phyloP scores from a whole-genome alignment of 108 stramenopile genomes.

The Stephanodiscus minutulus region DNA sequence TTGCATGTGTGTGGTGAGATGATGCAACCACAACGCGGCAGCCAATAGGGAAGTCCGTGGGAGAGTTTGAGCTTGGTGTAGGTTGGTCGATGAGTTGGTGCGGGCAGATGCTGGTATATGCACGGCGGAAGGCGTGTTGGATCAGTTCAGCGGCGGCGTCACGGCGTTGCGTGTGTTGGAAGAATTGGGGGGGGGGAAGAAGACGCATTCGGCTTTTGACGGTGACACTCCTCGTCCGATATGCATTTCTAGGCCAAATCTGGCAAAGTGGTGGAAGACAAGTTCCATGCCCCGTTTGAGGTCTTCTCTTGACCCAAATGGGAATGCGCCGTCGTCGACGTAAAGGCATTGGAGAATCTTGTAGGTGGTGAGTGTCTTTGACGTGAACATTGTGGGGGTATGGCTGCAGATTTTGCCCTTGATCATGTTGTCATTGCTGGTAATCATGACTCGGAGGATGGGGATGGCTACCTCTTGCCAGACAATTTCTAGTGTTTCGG shows the following conservation, averaged over 20 bases:
- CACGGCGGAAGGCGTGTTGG: no score
- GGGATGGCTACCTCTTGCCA: not conserved
- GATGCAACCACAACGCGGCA: no score
- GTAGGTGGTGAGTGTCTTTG: not conserved
- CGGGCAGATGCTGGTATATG: no score
- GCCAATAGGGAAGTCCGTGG: no score
- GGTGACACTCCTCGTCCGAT: not conserved
- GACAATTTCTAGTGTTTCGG: slow-evolving; percentile 8
- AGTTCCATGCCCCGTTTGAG: not conserved
- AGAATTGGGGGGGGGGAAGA: slow-evolving; percentile 4
- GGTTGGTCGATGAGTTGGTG: no score
- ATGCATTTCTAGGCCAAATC: slow-evolving; percentile 19
- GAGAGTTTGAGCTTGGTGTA: no score
- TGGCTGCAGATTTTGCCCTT: no score
- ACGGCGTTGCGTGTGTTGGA: not conserved
- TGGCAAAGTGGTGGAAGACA: slow-evolving; percentile 12
- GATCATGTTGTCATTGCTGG: not conserved
- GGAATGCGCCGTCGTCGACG: slow-evolving; percentile 15
- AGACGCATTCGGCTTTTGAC: slow-evolving; percentile 20
- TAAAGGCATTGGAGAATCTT: slow-evolving; percentile 4
- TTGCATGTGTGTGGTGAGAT: no score
- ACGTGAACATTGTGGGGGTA: no score
- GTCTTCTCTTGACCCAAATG: slow-evolving; percentile 5
- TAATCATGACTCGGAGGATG: not conserved
- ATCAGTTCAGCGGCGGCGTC: no score